Evolutionary conservation across 1,284 basidiomycete genomes (phyloP), one percentile per base, ranked within the genome.

Genomic region (Cystobasidiaceae sp.): DNA sequence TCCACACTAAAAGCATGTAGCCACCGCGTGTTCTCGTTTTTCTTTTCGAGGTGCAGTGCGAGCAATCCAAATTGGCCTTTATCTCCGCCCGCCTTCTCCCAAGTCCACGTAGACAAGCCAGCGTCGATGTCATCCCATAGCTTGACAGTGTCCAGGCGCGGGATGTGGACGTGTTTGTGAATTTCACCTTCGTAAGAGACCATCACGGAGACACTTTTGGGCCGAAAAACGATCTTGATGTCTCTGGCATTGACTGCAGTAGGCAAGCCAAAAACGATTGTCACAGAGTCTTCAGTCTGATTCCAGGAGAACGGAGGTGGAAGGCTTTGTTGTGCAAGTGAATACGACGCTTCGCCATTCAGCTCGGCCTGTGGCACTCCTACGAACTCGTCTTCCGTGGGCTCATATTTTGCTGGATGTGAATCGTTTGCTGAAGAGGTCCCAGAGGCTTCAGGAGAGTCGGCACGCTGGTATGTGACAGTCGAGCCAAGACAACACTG

Each of bases 261-360:
- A 0, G 90, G 90, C 2, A 97, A 81, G 1, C 89, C 84, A 71
- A 97, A 86, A 0, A 85, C 86, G 66, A 97, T 76, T 0, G 89
- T 92, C 41, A 97, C 79, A 0, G 87, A 85, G 73, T 92, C 89
- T 2, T 83, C 75, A 2, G 87, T 87, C 75, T 97, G 93, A 0
- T 85, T 89, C 93, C 93, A 97, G 0, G 89, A 88, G 76, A 91
- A 96, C 0, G 89, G 87, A 19, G 83, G 83, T 5, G 84, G 67
- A 59, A 32, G 30, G 27, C 39, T 46, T 8, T 15, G n/a, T 17
- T 23, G 55, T 50, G 45, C 44, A 50, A 11, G 25, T n/a, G 39
- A 55, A 45, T 33, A 58, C 11, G n/a, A 39, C 5, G 32, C 59
- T 19, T 66, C 19, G 37, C 49, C 55, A 39, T 46, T 41, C 8